Evolutionary conservation across 768 basidiomycete species (phyloP).

Genomic region (Ramaria sp.): DNA sequence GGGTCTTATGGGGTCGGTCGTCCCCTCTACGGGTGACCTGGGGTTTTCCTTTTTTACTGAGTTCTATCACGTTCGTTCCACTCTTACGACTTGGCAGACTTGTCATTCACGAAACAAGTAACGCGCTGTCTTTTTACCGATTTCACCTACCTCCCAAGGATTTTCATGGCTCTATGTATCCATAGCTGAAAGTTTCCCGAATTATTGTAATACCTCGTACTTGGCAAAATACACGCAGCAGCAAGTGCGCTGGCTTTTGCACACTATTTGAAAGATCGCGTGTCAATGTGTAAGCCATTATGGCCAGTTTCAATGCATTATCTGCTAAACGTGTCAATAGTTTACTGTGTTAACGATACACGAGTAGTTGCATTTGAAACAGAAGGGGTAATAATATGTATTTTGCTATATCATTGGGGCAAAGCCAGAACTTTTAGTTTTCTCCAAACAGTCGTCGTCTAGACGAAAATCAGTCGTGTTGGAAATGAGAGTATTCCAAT

Average conservation of each 20-base stretch:
- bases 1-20: not conserved
- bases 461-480: not conserved
- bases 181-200: conserved; percentile 6
- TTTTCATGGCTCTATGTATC: conserved; percentile 6
- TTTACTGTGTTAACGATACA: too few species aligned
- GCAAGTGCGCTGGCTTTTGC: conserved; percentile 11
- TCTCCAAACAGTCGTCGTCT: conserved; percentile 66
- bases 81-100: conserved; percentile 22
- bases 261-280: too few species aligned
- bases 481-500: conserved; percentile 3
- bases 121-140: conserved; percentile 22
- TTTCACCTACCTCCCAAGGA: not conserved
- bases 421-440: not conserved
- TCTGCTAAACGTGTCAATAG: too few species aligned
- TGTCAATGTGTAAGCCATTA: too few species aligned
- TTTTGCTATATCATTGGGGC: not conserved
- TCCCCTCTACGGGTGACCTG: not conserved
- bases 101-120: conserved; percentile 47
- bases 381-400: too few species aligned
- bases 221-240: conserved; percentile 10
- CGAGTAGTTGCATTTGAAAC: too few species aligned
- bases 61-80: conserved; percentile 9
- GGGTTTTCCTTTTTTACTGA: not conserved
- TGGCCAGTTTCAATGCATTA: too few species aligned
- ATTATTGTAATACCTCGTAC: conserved; percentile 10